phyloP scores from a whole-genome alignment of 2,329 filamentous ascomycete species.

The Capronia americana region DNA sequence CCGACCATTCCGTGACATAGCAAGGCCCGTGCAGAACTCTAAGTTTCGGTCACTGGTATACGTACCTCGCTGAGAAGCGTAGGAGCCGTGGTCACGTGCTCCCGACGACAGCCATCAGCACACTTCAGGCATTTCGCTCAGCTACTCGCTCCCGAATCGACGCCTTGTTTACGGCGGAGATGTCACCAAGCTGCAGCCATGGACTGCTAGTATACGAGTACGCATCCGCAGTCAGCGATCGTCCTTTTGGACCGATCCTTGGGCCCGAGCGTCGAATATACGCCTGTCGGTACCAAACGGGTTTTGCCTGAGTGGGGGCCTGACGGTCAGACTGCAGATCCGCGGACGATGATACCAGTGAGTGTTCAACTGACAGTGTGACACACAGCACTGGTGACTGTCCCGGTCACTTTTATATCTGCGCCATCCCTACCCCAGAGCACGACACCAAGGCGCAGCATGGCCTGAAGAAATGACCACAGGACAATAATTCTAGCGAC shows the following conservation, averaged over 20 bases:
- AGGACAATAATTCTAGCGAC: not conserved
- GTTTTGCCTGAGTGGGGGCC: not conserved
- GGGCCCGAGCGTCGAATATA: not conserved
- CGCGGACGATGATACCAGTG: not conserved
- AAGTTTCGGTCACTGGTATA: not conserved
- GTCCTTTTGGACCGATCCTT: not conserved
- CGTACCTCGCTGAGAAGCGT: not conserved
- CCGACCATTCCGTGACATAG: not conserved
- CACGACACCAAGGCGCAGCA: not conserved
- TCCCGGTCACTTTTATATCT: not conserved
- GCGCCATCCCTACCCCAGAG: not conserved
- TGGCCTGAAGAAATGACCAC: not conserved
- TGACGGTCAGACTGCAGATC: slow-evolving; percentile 6
- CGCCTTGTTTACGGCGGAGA: not conserved
- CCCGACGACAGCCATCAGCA: not conserved
- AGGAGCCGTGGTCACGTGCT: not conserved
- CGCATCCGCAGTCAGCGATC: not conserved
- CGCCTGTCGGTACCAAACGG: not conserved
- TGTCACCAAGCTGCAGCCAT: not conserved
- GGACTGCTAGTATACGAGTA: not conserved
- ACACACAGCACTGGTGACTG: not conserved
- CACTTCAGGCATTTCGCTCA: not conserved
- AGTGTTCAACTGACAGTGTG: not conserved
- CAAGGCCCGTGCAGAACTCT: not conserved
- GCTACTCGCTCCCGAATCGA: not conserved